Conservation (phyloP, 106 monocot genomes). For the Dendrobium officinale region DNA sequence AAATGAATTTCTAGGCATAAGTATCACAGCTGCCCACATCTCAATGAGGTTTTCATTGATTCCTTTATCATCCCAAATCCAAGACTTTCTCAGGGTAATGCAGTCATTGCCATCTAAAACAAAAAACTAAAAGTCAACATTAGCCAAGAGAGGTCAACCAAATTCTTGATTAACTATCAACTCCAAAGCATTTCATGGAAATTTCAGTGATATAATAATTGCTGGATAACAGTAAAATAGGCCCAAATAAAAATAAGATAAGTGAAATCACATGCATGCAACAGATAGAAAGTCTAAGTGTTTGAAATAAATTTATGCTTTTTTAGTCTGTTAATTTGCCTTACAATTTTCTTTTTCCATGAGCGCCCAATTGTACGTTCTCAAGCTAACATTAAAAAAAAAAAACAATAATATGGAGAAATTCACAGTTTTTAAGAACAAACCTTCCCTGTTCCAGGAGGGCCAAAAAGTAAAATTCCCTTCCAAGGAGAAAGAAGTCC, state of each 20-base stretch:
- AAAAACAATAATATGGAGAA: background rate
- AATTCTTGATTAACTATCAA: background rate
- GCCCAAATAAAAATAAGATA: background rate
- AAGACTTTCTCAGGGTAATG: background rate
- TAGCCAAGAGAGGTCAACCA: background rate
- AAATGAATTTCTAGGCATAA: background rate
- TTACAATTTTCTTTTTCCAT: background rate
- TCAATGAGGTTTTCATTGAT: background rate
- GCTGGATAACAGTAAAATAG: background rate
- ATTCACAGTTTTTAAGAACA: background rate
- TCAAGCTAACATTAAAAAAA: background rate
- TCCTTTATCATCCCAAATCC: background rate
- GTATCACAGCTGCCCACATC: background rate
- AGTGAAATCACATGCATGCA: background rate
- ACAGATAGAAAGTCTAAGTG: background rate
- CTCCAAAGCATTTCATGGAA: background rate
- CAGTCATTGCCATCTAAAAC: background rate
- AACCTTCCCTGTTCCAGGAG: constrained; percentile 82
- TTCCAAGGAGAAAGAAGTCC: constrained; percentile 82
- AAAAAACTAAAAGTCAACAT: background rate
- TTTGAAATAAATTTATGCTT: background rate
- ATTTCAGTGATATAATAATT: background rate
- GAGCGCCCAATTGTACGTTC: background rate
- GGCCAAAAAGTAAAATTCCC: constrained; percentile 74
- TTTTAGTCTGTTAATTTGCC: background rate